Percentiles rank a stretch among this genome's conserved stretches.
These are phyloP conservation scores for Sporopachydermia lactativora DNA, from an alignment of 805 yeast genomes.

Conservation along the genomic window DNA sequence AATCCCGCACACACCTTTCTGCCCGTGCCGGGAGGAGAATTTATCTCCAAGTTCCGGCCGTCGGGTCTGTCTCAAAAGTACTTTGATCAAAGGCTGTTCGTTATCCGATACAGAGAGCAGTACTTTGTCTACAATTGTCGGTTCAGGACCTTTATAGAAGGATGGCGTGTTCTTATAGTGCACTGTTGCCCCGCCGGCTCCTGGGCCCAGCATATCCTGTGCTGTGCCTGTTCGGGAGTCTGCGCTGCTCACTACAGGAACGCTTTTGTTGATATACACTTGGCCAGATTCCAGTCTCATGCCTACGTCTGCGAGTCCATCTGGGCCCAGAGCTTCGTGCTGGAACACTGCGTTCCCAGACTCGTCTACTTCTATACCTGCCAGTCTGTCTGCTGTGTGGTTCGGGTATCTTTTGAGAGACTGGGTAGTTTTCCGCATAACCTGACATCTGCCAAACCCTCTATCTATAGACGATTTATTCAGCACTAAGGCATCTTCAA, in stretches of 20 bases:
- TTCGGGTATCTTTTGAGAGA: constrained; percentile 84
- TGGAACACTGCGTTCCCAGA: constrained; percentile 51
- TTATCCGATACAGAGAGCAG: constrained; percentile 94
- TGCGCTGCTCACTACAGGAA: constrained; percentile 67
- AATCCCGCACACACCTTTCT: constrained; percentile 98
- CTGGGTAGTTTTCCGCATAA: constrained; percentile 81
- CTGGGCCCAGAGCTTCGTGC: constrained; percentile 79
- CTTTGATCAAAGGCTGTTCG: constrained; percentile 90
- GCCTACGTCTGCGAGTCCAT: constrained; percentile 96
- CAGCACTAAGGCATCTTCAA: constrained; percentile 93
- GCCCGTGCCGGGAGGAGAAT: constrained; percentile 96
- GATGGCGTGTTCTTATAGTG: constrained; percentile 88
- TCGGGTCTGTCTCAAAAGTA: constrained; percentile 84
- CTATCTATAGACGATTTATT: constrained; percentile 90
- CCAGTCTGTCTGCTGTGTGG: constrained; percentile 81
- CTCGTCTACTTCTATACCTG: constrained; percentile 79
- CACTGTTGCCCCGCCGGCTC: constrained; percentile 22
- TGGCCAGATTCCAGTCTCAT: constrained; percentile 83
- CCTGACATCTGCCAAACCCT: constrained; percentile 97
- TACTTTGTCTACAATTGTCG: constrained; percentile 91
- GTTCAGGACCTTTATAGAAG: constrained; percentile 87
- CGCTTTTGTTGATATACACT: constrained; percentile 84
- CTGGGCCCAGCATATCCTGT: constrained; percentile 17
- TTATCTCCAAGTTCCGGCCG: constrained; percentile 97
- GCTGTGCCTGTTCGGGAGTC: constrained; percentile 38